Evolutionary conservation across 331 rosid genomes (phyloP).

Genomic region (Ulmus americana): DNA sequence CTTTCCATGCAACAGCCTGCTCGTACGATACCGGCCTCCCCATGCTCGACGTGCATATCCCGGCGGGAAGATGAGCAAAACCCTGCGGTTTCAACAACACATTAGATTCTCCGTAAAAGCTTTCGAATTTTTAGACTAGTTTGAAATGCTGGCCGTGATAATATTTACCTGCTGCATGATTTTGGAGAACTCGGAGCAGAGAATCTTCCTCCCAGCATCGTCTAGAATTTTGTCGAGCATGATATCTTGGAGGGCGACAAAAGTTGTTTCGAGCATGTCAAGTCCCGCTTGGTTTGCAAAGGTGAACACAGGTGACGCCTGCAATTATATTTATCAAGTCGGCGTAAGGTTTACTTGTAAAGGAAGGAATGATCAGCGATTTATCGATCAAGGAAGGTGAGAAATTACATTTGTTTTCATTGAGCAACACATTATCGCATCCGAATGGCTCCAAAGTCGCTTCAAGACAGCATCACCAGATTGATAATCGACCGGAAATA

Average conservation of each 20-base stretch:
- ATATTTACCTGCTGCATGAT: constrained; percentile 79
- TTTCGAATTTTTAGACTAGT: neutral
- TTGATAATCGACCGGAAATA: constrained; percentile 44
- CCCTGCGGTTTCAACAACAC: constrained; percentile 40
- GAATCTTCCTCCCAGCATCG: constrained; percentile 75
- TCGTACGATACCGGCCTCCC: constrained; percentile 83
- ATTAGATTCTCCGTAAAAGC: neutral
- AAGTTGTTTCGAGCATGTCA: constrained; percentile 93
- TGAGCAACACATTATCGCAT: constrained; percentile 91
- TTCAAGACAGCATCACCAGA: constrained; percentile 73
- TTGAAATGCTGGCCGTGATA: too few species aligned
- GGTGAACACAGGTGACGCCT: constrained; percentile 87
- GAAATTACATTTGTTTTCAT: constrained; percentile 61
- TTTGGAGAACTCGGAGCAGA: constrained; percentile 85
- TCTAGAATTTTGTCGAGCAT: constrained; percentile 90
- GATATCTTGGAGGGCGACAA: constrained; percentile 91
- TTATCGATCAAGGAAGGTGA: neutral
- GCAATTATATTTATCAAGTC: constrained; percentile 16
- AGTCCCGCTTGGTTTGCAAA: constrained; percentile 95
- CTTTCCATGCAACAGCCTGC: constrained; percentile 87
- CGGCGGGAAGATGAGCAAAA: constrained; percentile 66
- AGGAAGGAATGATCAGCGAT: neutral
- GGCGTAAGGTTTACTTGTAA: neutral
- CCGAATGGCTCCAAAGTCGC: constrained; percentile 88
- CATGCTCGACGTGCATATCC: constrained; percentile 85